A percentile compares a stretch with the other conserved stretches of the same genome.
phyloP scores from a whole-genome alignment of 139 green algal species.

The Chlorella sp. region DNA sequence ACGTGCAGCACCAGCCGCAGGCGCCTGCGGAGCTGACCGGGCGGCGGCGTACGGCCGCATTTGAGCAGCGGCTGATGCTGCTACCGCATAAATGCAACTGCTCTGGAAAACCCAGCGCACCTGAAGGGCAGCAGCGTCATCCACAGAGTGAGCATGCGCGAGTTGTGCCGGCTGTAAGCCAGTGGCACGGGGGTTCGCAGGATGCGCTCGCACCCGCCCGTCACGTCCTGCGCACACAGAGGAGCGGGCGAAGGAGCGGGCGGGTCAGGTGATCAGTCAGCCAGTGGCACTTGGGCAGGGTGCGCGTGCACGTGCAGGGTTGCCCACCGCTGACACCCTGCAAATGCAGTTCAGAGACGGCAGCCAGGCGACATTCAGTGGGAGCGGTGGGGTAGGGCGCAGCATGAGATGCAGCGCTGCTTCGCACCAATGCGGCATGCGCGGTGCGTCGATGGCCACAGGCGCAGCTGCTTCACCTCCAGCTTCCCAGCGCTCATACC shows the following conservation, averaged over 20 bases:
- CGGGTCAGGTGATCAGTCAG: too few species aligned
- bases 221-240: slow-evolving; percentile 35
- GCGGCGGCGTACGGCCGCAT: neutral
- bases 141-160: slow-evolving; percentile 16
- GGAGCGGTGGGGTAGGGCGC: neutral
- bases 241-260: neutral
- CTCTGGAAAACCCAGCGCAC: too few species aligned
- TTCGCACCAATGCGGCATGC: neutral
- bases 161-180: slow-evolving; percentile 41
- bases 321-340: neutral
- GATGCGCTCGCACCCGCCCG: slow-evolving; percentile 78
- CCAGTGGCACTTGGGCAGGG: too few species aligned
- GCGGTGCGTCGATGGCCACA: too few species aligned
- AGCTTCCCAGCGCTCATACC: neutral
- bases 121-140: slow-evolving; percentile 8
- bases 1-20: too few species aligned
- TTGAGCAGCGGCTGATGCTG: neutral
- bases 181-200: slow-evolving; percentile 82
- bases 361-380: neutral
- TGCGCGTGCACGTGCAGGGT: too few species aligned
- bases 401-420: neutral
- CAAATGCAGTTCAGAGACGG: neutral
- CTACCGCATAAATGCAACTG: neutral
- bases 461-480: neutral
- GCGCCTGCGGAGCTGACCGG: too few species aligned